phyloP scores from a whole-genome alignment of 331 rosid genomes.

The Quercus tomentella region DNA sequence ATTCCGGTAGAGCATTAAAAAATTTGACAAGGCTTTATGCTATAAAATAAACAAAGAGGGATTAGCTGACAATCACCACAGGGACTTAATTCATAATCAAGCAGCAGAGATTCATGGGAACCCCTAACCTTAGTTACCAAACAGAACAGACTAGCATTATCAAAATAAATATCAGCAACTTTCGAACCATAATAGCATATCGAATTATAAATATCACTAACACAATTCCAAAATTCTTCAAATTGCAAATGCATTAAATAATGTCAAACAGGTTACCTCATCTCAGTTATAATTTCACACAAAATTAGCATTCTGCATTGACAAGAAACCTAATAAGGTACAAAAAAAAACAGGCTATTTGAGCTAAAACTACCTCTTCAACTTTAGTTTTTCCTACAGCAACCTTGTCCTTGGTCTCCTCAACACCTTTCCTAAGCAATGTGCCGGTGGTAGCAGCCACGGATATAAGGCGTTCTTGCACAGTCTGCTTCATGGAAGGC shows the following conservation, averaged over 20 bases:
- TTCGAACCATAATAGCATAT: too few species aligned
- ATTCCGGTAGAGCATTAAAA: neutral
- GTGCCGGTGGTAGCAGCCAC: conserved; percentile 87
- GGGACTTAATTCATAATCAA: too few species aligned
- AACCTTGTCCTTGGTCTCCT: conserved; percentile 90
- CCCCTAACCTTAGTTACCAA: too few species aligned
- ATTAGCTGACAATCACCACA: too few species aligned
- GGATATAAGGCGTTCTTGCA: conserved; percentile 81
- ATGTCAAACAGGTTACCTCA: too few species aligned
- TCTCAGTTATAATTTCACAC: too few species aligned
- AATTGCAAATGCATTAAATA: too few species aligned
- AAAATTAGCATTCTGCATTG: neutral
- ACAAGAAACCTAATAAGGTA: neutral
- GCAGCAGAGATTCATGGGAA: too few species aligned
- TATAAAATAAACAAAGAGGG: neutral
- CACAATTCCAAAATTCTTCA: too few species aligned
- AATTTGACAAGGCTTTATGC: neutral
- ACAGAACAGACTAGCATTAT: too few species aligned
- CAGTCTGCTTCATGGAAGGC: conserved; percentile 83
- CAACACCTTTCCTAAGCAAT: conserved; percentile 65
- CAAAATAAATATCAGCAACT: too few species aligned
- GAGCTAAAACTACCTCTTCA: conserved; percentile 68
- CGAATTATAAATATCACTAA: too few species aligned
- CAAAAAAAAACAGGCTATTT: neutral
- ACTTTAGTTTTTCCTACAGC: conserved; percentile 81